Percentiles rank a stretch among this genome's conserved stretches.
Evolutionary conservation across 2,329 filamentous ascomycete genomes (phyloP).

Genomic region (Xylariaceae sp.): DNA sequence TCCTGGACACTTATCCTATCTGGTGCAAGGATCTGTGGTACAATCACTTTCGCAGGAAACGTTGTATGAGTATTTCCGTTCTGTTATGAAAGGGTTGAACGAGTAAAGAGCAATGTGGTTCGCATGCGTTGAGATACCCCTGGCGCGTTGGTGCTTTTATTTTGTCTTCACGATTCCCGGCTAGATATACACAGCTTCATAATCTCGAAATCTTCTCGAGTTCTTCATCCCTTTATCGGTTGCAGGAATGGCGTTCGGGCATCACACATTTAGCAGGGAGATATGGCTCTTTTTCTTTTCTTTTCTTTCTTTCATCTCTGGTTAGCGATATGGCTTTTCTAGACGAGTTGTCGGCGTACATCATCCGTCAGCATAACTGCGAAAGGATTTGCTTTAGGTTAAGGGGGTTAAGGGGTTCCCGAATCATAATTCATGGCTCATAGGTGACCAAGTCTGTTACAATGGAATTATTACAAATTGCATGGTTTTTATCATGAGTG

Average conservation of each 20-base stretch:
- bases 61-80: constrained; percentile 21
- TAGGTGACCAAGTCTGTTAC: constrained; percentile 1
- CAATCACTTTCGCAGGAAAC: constrained; percentile 6
- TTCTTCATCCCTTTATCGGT: neutral
- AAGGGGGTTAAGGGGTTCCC: neutral
- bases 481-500: too few species aligned
- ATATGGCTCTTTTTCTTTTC: neutral
- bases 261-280: neutral
- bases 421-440: constrained; percentile 6
- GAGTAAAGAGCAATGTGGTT: constrained; percentile 20
- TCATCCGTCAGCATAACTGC: neutral
- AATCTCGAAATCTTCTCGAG: neutral
- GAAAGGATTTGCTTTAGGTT: neutral
- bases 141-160: constrained; percentile 20
- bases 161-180: neutral
- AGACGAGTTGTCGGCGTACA: constrained; percentile 13
- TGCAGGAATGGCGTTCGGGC: constrained; percentile 5
- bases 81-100: constrained; percentile 15
- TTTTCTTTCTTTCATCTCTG: neutral
- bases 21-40: constrained; percentile 6
- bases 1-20: constrained; percentile 8
- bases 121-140: constrained; percentile 26
- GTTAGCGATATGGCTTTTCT: neutral
- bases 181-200: constrained; percentile 5
- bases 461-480: too few species aligned